A percentile compares a stretch with the other conserved stretches of the same genome.
Conservation (phyloP, 805 yeast species). For the Saccharomycopsis oosterbeekiorum region DNA sequence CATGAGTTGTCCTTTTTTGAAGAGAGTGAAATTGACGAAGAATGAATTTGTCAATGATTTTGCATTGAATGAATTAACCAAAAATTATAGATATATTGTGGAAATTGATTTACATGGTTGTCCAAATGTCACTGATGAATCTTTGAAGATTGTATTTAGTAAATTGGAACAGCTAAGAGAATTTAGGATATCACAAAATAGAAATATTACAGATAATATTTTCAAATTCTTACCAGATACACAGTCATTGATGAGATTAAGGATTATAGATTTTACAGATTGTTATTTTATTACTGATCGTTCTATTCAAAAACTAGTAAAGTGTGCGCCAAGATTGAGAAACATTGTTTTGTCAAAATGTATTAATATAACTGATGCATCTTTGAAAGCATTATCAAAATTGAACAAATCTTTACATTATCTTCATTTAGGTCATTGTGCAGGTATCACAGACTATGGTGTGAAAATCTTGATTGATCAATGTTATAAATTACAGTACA, state of each 20-base stretch:
- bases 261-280: slow-evolving; percentile 78
- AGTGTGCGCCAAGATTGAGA: slow-evolving; percentile 74
- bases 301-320: slow-evolving; percentile 61
- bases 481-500: slow-evolving; percentile 81
- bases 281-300: slow-evolving; percentile 75
- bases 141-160: slow-evolving; percentile 46
- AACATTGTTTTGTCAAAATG: slow-evolving; percentile 88
- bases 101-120: slow-evolving; percentile 87
- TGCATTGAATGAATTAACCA: slow-evolving; percentile 48
- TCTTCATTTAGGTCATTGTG: slow-evolving; percentile 90
- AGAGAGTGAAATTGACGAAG: slow-evolving; percentile 73
- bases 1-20: slow-evolving; percentile 57
- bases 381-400: slow-evolving; percentile 58
- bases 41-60: slow-evolving; percentile 57
- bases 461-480: slow-evolving; percentile 62
- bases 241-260: slow-evolving; percentile 48
- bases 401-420: slow-evolving; percentile 78
- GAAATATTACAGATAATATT: slow-evolving; percentile 57
- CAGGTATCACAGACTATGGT: slow-evolving; percentile 81
- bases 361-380: slow-evolving; percentile 71
- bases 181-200: slow-evolving; percentile 68
- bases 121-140: slow-evolving; percentile 57
- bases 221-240: slow-evolving; percentile 44
- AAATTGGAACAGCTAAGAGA: slow-evolving; percentile 71
- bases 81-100: slow-evolving; percentile 69